Evolutionary conservation across 306 rosid genomes (phyloP), one percentile per base, ranked within the genome.

Genomic region (Cucurbita maxima): DNA sequence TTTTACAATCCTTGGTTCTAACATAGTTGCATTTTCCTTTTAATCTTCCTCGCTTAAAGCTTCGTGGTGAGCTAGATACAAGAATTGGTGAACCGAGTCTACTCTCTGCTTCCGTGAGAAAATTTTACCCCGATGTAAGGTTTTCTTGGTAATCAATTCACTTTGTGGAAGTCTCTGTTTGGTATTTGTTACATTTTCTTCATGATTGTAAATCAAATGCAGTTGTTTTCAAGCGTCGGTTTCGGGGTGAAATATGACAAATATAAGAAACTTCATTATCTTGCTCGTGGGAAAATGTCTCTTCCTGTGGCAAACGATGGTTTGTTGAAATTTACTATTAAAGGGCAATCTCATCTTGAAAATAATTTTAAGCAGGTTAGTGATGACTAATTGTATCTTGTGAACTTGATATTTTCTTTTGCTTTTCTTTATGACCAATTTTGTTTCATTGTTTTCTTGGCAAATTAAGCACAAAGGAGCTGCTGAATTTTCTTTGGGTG

Each of bases 51-150:
- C 7, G 53, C 6, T 48, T 48, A 48, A 84, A 94, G 99, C 75
- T 89, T n/a, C 92, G 81, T 37, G 97, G 90, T 36, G 99, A 86
- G 79, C 89, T 95, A 13, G 97, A 95, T 70, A 95, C 97, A 3
- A 81, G 64, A 82, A 8, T 64, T 48, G 99, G 91, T 78, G 87
- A 73, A 70, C 96, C 91, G 6, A 79, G 59, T 73, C 75, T 76
- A 25, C 73, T 74, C 30, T 75, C 88, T 60, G 96, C 90, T 2
- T 74, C 82, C 34, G 73, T 91, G 0, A 76, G 91, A 76, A 91
- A 85, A 83, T 83, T 84, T 75, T 87, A 77, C 74, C 92, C 97
- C 15, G 80, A 86, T 66, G 99, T 94, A 71, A 75, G 91, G 77
- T n/a, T 64, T 72, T 25, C 16, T 52, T 25, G 34, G 43, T 6